Evolutionary conservation across 495 filamentous ascomycete genomes (phyloP), one percentile per base, ranked within the genome.

Genomic region (Thermothielavioides terrestris): DNA sequence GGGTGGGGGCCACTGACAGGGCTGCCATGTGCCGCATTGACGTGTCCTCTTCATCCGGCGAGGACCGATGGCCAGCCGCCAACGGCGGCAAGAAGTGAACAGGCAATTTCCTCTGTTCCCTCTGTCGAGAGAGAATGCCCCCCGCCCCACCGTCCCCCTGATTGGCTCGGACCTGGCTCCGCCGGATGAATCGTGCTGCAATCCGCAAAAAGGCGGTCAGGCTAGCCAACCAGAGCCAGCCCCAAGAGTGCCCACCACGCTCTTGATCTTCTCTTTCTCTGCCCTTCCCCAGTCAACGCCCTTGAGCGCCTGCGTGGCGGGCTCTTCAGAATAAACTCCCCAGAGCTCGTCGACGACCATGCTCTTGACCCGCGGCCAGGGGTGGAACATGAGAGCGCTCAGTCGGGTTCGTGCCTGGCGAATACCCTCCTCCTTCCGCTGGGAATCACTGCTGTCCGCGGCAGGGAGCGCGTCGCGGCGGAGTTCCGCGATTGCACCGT

Each of bases 401-500:
- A 76, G 65, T 42, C 73, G 64, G 51, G 57, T 62, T 5, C 57
- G 58, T n/a, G 73, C 68, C 52, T 75, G 69, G 11, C 56, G 32
- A 9, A 56, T 49, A 5, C 58, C 70, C 6, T 65, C 65, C 37
- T 51, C 60, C 36, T 47, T 61, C 26, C 52, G 41, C 42, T 38
- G 54, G 25, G 41, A 27, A 35, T 53, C 58, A 15, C 42, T 49
- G 11, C 28, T 50, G 8, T 47, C 44, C 0, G 30, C 42, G 6
- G 38, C 55, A 2, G 46, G 41, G 18, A 18, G 36, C 5, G 37
- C 26, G 17, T 28, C 26, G 21, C 42, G 50, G 35, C n/a, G 48
- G 47, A 58, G 34, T 3, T 35, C 67, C 11, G 69, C 59, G 6
- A 96, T 64, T 14, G 80, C 80, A 5, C 81, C 77, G 66, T 95